Base-by-base conservation (phyloP, 2,329 filamentous ascomycete genomes). In the Fusarium zealandicum region DNA sequence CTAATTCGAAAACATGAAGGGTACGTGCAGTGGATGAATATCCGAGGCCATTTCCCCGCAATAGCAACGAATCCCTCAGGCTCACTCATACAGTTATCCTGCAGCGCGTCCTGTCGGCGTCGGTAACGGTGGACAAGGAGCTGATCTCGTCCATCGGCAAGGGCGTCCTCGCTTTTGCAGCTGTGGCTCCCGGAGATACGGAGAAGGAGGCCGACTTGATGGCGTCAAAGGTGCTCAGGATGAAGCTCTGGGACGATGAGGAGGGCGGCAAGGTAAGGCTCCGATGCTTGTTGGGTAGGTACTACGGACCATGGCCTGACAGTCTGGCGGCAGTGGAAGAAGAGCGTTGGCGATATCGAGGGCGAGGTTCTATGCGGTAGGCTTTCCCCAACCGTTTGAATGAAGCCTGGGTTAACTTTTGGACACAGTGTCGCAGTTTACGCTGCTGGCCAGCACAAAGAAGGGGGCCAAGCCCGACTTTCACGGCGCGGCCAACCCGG, bases 381-480 rank as follows among this genome's bases (percentile, higher is more conserved):
- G 42, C 50, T 41, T 14, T 36, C 25, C 28, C 43, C 28, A 30
- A 11, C 22, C 36, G 18, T 14, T 33, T 22, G 45, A 40, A n/a
- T 40, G 12, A 16, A 53, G 32, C 46, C 45, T 31, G 13, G 28
- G 4, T 31, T 27, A 10, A 17, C 50, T 43, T 25, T 41, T 43
- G 45, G 27, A n/a, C 16, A 14, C 70, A 96, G 93, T 99, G 38
- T 98, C 95, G 12, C 95, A 99, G 76, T 99, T 99, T 71, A 99
- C 95, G 3, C 83, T 99, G 9, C 82, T 96, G 42, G 96, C 92
- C 39, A 90, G 88, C 38, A 93, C 93, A n/a, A 96, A 93, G 71
- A 98, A 98, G 75, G 93, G 93, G 59, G 93, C 87, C 70, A 98
- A 96, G 73, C 96, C 95, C 28, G 90, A 96, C 72, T 99, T 99